A percentile compares a stretch with the other conserved stretches of the same genome.
These are phyloP conservation scores for Neospermospora avenae DNA, from an alignment of 2,329 filamentous ascomycete species.

Conservation along the genomic window DNA sequence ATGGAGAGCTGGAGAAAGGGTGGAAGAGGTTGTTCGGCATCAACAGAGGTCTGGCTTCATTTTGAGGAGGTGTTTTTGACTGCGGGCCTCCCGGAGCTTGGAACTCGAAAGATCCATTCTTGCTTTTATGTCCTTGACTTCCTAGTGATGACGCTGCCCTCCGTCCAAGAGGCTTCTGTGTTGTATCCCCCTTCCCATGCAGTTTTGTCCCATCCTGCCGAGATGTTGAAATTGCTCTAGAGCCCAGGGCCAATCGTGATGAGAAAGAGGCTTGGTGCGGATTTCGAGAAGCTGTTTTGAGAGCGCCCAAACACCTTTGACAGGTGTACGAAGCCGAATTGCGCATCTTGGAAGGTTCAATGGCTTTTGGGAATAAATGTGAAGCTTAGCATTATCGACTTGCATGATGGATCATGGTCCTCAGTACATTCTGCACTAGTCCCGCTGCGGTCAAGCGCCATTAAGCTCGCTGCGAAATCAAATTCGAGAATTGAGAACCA, in stretches of 20 bases:
- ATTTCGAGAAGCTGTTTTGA: conserved; percentile 23
- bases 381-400: background rate
- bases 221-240: conserved; percentile 27
- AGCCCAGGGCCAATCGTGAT: conserved; percentile 17
- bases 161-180: conserved; percentile 18
- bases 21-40: conserved; percentile 84
- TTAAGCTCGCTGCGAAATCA: background rate
- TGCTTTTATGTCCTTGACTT: conserved; percentile 24
- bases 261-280: conserved; percentile 16
- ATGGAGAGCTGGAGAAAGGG: conserved; percentile 82
- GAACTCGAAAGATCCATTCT: conserved; percentile 27
- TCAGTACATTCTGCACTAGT: conserved; percentile 1
- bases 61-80: conserved; percentile 23
- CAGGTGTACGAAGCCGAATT: conserved; percentile 33
- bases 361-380: background rate
- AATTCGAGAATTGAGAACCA: background rate
- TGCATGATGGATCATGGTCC: background rate
- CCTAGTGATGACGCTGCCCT: conserved; percentile 24
- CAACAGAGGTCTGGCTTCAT: conserved; percentile 30
- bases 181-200: conserved; percentile 14
- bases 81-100: conserved; percentile 23
- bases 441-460: conserved; percentile 12
- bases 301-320: conserved; percentile 31
- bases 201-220: conserved; percentile 18
- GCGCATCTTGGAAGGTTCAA: conserved; percentile 22